These are phyloP conservation scores for Globisporangium uncinulatum DNA, from an alignment of 352 stramenopile genomes.

Conservation along the genomic window DNA sequence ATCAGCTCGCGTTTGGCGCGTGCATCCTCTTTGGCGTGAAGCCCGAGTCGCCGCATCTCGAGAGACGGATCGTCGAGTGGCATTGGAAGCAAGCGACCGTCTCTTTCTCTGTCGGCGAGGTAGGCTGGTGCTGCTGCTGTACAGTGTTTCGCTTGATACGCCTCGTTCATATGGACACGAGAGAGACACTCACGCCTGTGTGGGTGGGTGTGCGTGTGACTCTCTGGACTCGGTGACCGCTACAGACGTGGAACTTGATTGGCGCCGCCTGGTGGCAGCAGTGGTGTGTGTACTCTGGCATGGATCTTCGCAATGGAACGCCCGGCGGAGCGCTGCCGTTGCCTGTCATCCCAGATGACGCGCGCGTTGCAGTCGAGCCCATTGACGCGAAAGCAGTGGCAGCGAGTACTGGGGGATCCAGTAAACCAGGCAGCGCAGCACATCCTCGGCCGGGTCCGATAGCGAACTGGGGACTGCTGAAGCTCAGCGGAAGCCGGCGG, in stretches of 20 bases:
- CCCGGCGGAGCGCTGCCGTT: conserved; percentile 48
- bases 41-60: conserved; percentile 51
- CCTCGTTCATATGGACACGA: too few species aligned
- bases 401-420: background rate
- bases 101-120: conserved; percentile 43
- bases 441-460: conserved; percentile 55
- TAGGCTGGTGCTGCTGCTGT: conserved; percentile 14
- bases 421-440: background rate
- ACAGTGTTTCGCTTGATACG: conserved; percentile 2
- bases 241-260: conserved; percentile 70
- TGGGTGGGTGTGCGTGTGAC: too few species aligned
- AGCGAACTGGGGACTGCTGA: conserved; percentile 72
- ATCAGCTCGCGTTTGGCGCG: conserved; percentile 68
- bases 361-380: conserved; percentile 1
- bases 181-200: background rate
- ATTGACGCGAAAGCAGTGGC: background rate
- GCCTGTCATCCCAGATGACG: conserved; percentile 30
- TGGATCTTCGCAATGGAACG: conserved; percentile 61
- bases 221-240: conserved; percentile 1
- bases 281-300: conserved; percentile 70
- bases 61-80: conserved; percentile 70
- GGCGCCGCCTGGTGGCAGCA: conserved; percentile 72
- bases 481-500: conserved; percentile 64
- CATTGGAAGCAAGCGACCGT: conserved; percentile 57
- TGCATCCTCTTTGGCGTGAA: conserved; percentile 78